Conservation (phyloP, 139 green algal species). For the Closterium sp. region DNA sequence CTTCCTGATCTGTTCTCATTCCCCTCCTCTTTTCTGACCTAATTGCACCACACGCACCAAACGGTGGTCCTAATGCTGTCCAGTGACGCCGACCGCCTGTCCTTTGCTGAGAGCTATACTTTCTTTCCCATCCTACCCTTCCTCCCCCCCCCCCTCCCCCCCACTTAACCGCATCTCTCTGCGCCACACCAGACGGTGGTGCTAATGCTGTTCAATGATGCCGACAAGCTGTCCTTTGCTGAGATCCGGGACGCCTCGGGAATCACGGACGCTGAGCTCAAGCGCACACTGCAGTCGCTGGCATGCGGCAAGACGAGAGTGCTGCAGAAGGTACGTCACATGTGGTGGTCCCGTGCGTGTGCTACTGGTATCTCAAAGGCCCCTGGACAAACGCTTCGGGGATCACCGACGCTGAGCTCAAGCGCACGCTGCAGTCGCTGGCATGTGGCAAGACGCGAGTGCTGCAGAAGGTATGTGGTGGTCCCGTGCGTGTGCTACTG, state of each 20-base stretch:
- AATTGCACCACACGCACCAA: too few species aligned
- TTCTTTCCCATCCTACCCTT: conserved; percentile 60
- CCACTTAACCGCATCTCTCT: not conserved
- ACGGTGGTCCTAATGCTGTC: conserved; percentile 91
- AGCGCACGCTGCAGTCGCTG: conserved; percentile 61
- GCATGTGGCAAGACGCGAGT: conserved; percentile 47
- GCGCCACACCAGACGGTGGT: conserved; percentile 72
- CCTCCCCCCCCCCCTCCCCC: not conserved
- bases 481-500: conserved; percentile 62
- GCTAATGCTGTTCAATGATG: conserved; percentile 93
- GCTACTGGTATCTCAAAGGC: not conserved
- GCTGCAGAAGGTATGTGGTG: conserved; percentile 88
- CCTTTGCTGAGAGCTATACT: conserved; percentile 66
- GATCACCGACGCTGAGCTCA: conserved; percentile 84
- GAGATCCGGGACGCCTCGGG: conserved; percentile 66
- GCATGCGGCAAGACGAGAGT: conserved; percentile 83
- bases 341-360: too few species aligned
- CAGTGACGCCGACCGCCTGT: conserved; percentile 78
- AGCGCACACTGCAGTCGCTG: conserved; percentile 85
- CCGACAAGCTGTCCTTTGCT: conserved; percentile 65
- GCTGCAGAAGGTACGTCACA: conserved; percentile 81
- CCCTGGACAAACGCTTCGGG: conserved; percentile 43
- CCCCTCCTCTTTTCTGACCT: too few species aligned
- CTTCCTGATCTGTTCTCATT: too few species aligned
- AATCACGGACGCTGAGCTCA: conserved; percentile 84